Evolutionary conservation across 805 yeast genomes (phyloP), one percentile per base, ranked within the genome.

Genomic region (Ogataea sp.): DNA sequence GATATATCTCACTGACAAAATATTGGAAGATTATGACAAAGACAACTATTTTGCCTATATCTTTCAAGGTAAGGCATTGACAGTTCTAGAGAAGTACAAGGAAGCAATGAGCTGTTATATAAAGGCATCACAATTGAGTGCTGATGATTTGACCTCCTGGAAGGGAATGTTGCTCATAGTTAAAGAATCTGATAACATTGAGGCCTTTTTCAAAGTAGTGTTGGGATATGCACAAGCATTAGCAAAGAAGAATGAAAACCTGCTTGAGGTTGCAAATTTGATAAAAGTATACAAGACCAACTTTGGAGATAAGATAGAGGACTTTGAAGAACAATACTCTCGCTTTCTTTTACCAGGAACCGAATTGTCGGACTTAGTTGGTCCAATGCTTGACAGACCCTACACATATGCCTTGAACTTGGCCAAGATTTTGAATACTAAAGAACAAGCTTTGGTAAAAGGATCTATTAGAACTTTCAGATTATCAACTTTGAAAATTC

Each of bases 1-100:
- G 5, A 59, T 80, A 25, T 76, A 73, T 24, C 55, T 70, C 35
- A 71, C 80, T 17, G 62, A 73, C 21, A 73, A 75, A 28, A 80
- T 76, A 3, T 56, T 87, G 9, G 70, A 67, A 10, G 51, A 50
- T n/a, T 45, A 64, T 4, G 94, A 85, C 43, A 62, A 67, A 3
- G 48, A 66, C 7, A 74, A 75, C 55, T 82, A 79, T 55, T 73
- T 71, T 52, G 96, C 89, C 14, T 67, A 68, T 48, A 70, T 84
- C 4, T 78, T 88, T 49, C 62, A 73, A 36, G 96, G 93, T 8
- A 87, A 85, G 54, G 73, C 87, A 1, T 65, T 70, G 41, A 78
- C 77, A 42, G 54, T 71, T 8, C 48, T 69, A 39, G 55, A 64
- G 13, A 58, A 71, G 6, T 41, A 54, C 4, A 50, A 53, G 2